Conservation (phyloP, 495 filamentous ascomycete species). For the Xylaria telfairii region DNA sequence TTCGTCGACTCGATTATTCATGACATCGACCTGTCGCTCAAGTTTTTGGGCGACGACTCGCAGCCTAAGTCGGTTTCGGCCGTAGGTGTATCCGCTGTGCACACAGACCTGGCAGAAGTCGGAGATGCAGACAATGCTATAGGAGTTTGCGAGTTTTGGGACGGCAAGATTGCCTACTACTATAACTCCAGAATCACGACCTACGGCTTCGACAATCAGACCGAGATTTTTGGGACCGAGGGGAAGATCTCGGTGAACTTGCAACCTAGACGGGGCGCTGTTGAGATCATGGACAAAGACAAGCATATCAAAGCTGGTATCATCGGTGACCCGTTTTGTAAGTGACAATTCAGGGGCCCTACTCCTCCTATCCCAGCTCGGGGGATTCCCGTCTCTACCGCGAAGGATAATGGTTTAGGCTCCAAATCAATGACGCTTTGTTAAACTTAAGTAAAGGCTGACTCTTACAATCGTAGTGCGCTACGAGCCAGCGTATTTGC, state of each 20-base stretch:
- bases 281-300: background rate
- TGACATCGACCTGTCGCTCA: no score
- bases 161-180: constrained; percentile 56
- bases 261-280: background rate
- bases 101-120: constrained; percentile 60
- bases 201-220: no score
- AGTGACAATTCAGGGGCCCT: background rate
- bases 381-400: background rate
- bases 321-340: background rate
- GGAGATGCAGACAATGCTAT: constrained; percentile 69
- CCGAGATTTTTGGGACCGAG: no score
- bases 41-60: constrained; percentile 30
- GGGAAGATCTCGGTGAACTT: constrained; percentile 50
- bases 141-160: constrained; percentile 67
- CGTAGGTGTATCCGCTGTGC: constrained; percentile 63
- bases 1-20: no score
- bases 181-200: no score
- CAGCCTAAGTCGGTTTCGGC: constrained; percentile 52
- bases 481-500: constrained; percentile 1
- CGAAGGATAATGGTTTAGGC: no score
- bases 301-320: background rate
- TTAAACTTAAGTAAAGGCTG: background rate
- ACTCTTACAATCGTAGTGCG: background rate
- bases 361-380: background rate
- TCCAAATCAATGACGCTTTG: no score